Conservation (phyloP, 768 basidiomycete species). For the Leccinum barrowsii region DNA sequence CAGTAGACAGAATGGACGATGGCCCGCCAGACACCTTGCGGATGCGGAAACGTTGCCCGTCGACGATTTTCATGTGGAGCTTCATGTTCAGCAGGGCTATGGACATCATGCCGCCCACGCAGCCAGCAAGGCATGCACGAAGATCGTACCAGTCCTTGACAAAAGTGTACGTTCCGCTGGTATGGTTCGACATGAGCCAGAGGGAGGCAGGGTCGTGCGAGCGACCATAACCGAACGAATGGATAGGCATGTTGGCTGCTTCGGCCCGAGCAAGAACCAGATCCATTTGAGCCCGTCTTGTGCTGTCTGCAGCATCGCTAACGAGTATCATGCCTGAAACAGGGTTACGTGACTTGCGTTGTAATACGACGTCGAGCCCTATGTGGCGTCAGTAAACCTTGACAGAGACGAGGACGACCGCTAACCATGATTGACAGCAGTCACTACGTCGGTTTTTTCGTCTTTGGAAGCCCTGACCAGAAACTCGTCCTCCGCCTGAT, state of each 20-base stretch:
- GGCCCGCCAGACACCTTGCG: constrained; percentile 93
- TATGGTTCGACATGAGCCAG: constrained; percentile 99
- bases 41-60: constrained; percentile 86
- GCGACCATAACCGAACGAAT: constrained; percentile 94
- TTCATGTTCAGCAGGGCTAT: constrained; percentile 93
- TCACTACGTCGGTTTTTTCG: constrained; percentile 95
- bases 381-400: background rate
- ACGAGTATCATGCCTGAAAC: constrained; percentile 90
- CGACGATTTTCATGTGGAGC: constrained; percentile 91
- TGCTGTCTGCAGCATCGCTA: constrained; percentile 89
- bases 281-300: constrained; percentile 96
- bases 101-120: constrained; percentile 94
- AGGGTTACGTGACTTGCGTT: constrained; percentile 89
- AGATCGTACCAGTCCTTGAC: constrained; percentile 98
- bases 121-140: constrained; percentile 87
- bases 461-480: constrained; percentile 76
- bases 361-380: constrained; percentile 92
- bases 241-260: constrained; percentile 94
- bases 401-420: background rate
- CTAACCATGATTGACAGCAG: constrained; percentile 93
- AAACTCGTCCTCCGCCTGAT: constrained; percentile 54
- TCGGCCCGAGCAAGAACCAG: constrained; percentile 95
- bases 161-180: constrained; percentile 95
- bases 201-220: constrained; percentile 96
- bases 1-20: constrained; percentile 80